Percentiles rank a stretch among this genome's conserved stretches.
Conservation (phyloP, 2,329 filamentous ascomycete species). For the Diaporthe helianthi region DNA sequence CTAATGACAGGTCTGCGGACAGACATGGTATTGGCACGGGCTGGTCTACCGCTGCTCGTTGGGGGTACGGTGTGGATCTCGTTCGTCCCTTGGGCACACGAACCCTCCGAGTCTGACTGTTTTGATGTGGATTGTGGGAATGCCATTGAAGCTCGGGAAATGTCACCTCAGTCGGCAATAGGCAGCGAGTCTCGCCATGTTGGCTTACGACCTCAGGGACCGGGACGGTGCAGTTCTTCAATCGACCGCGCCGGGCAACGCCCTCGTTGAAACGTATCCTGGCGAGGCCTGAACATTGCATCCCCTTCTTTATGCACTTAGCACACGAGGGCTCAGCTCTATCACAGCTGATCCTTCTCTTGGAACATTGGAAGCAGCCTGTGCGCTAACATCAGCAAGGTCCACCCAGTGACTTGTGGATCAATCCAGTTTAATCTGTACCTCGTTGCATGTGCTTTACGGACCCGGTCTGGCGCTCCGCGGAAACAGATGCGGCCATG, state of each 20-base stretch:
- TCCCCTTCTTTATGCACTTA: background rate
- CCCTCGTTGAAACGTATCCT: slow-evolving; percentile 15
- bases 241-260: slow-evolving; percentile 1
- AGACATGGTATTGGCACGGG: background rate
- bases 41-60: background rate
- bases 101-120: background rate
- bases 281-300: background rate
- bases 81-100: background rate
- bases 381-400: background rate
- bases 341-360: background rate
- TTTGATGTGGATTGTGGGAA: background rate
- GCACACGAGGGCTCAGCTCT: background rate
- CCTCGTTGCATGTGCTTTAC: slow-evolving; percentile 10
- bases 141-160: background rate
- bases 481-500: background rate
- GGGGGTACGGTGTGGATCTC: background rate
- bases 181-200: background rate
- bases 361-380: slow-evolving; percentile 17
- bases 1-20: background rate
- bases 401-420: background rate
- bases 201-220: background rate
- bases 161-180: background rate
- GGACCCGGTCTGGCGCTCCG: background rate
- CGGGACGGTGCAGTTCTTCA: slow-evolving; percentile 1
- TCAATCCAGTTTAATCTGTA: background rate